Percentiles rank a stretch among this genome's conserved stretches.
phyloP scores from a whole-genome alignment of 225 moss, liverwort and hornwort genomes.

The Rhytidiadelphus loreus region DNA sequence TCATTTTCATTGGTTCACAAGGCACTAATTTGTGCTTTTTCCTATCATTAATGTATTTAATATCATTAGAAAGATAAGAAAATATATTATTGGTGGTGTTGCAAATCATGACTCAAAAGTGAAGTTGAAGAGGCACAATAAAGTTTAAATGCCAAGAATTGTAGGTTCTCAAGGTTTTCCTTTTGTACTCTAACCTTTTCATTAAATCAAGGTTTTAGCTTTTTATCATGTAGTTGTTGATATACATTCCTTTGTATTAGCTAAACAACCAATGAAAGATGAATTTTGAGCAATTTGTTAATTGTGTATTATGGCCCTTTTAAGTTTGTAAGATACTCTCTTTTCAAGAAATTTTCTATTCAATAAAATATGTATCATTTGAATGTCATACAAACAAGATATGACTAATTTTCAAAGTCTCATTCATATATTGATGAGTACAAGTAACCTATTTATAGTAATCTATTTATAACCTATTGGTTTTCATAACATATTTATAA shows the following conservation, averaged over 20 bases:
- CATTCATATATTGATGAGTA: not conserved
- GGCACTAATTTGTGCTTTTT: not conserved
- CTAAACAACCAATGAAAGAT: not conserved
- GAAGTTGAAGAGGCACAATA: not conserved
- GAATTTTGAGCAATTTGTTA: not conserved
- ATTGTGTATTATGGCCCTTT: not conserved
- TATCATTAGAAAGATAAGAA: not conserved
- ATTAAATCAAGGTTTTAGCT: too few relatives aligned
- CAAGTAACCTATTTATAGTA: not conserved
- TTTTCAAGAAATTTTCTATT: not conserved
- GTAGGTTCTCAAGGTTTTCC: fast-evolving
- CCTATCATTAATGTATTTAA: not conserved
- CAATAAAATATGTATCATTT: not conserved
- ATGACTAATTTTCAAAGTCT: not conserved
- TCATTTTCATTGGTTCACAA: not conserved
- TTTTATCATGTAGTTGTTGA: not conserved
- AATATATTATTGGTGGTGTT: not conserved
- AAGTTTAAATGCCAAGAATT: not conserved
- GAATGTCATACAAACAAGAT: not conserved
- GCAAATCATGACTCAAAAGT: not conserved
- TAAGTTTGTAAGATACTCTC: fast-evolving
- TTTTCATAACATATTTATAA: not conserved
- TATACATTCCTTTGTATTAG: too few relatives aligned
- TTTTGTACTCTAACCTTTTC: not conserved
- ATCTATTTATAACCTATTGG: too few relatives aligned